Evolutionary conservation across 1,139 yeast genomes (phyloP).

Genomic region (Yueomyces sp.): DNA sequence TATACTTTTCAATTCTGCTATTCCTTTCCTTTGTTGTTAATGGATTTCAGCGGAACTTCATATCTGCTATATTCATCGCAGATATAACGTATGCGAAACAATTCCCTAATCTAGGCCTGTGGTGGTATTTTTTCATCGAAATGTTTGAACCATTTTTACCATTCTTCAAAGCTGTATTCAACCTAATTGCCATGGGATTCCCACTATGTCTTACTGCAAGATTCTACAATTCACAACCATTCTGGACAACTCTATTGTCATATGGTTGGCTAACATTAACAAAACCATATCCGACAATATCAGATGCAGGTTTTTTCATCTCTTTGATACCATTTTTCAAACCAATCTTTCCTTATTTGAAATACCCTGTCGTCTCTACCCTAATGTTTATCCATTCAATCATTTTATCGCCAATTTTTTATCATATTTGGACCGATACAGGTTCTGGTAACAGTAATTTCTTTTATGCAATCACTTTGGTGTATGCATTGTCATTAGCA

Average conservation of each 20-base stretch:
- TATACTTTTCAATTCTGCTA: constrained; percentile 26
- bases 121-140: constrained; percentile 98
- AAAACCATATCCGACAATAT: constrained; percentile 80
- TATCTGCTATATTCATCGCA: constrained; percentile 51
- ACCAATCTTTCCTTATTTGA: constrained; percentile 31
- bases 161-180: constrained; percentile 76
- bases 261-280: constrained; percentile 60
- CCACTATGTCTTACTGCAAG: constrained; percentile 65
- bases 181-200: constrained; percentile 57
- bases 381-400: constrained; percentile 37
- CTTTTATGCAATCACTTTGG: constrained; percentile 85
- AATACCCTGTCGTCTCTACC: constrained; percentile 32
- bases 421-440: constrained; percentile 85
- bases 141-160: constrained; percentile 83
- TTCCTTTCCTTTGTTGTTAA: constrained; percentile 29
- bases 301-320: constrained; percentile 64
- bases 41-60: constrained; percentile 38
- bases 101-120: constrained; percentile 60
- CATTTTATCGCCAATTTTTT: constrained; percentile 74
- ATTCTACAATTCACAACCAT: constrained; percentile 42
- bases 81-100: constrained; percentile 52
- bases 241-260: constrained; percentile 53
- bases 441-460: constrained; percentile 95
- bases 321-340: constrained; percentile 47
- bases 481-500: constrained; percentile 63